Conservation (phyloP, 1,139 yeast genomes). For the Blastobotrys capitulatus region DNA sequence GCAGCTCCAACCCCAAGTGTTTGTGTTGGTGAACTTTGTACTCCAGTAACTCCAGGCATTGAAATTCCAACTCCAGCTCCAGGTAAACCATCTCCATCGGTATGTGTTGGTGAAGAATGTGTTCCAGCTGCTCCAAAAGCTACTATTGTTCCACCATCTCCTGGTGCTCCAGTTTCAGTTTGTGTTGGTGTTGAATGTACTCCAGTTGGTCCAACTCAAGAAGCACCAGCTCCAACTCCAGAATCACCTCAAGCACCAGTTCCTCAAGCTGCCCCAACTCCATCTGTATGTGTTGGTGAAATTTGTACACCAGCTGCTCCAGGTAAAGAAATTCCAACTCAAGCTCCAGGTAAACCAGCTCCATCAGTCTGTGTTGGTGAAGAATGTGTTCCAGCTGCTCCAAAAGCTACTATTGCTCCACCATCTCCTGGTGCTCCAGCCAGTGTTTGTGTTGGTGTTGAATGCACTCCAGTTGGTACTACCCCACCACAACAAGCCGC, state of each 20-base stretch:
- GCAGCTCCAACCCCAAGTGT: not conserved
- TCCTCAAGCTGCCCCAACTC: constrained; percentile 1
- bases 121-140: constrained; percentile 1
- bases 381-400: not conserved
- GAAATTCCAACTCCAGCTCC: not conserved
- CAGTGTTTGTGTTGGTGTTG: not conserved
- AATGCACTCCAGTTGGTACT: not conserved
- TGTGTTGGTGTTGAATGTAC: constrained; percentile 1
- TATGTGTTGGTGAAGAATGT: not conserved
- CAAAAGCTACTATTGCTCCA: not conserved
- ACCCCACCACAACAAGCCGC: not conserved
- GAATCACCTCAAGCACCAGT: constrained; percentile 1
- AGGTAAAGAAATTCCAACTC: not conserved
- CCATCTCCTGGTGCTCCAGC: constrained; percentile 4
- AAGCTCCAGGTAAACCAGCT: not conserved
- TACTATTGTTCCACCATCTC: not conserved
- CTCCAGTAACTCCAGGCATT: not conserved
- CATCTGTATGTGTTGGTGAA: not conserved
- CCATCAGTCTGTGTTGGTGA: not conserved
- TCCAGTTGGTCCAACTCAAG: not conserved
- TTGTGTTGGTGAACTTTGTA: not conserved
- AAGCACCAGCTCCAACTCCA: constrained; percentile 4
- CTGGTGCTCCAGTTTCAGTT: not conserved
- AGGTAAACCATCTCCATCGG: not conserved
- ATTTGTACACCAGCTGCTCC: not conserved